These are phyloP conservation scores for Aspergillus awamori DNA, from an alignment of 2,329 filamentous ascomycete genomes.

Conservation along the genomic window DNA sequence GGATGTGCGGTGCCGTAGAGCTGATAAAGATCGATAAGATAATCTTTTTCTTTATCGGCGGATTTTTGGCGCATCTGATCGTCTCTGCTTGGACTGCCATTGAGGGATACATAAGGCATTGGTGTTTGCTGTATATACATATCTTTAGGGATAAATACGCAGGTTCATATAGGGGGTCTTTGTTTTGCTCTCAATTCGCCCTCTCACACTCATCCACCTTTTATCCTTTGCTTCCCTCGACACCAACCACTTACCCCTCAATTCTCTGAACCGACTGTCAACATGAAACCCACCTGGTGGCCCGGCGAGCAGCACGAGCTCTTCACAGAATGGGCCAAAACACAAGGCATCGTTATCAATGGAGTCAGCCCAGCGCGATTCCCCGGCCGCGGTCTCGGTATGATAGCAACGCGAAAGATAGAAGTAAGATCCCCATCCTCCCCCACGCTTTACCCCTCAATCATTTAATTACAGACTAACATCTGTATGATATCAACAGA, in stretches of 20 bases:
- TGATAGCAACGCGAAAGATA: slow-evolving; percentile 69
- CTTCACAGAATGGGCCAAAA: slow-evolving; percentile 70
- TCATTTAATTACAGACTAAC: not conserved
- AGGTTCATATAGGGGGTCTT: not conserved
- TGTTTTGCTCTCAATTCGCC: not conserved
- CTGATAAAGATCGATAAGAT: slow-evolving; percentile 27
- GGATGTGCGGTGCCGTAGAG: slow-evolving; percentile 17
- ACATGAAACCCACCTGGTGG: slow-evolving; percentile 34
- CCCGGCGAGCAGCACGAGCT: slow-evolving; percentile 47
- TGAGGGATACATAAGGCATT: not conserved
- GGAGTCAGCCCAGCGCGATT: slow-evolving; percentile 69
- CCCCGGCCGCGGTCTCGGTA: slow-evolving; percentile 73
- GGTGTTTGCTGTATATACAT: not conserved
- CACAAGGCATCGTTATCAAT: slow-evolving; percentile 66
- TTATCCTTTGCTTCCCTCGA: not conserved
- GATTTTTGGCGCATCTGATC: not conserved
- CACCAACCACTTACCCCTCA: not conserved
- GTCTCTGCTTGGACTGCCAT: not conserved
- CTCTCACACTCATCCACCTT: no score
- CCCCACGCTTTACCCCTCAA: not conserved
- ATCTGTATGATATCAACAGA: slow-evolving; percentile 39
- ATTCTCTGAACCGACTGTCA: slow-evolving; percentile 4
- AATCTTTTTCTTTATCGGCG: slow-evolving; percentile 4
- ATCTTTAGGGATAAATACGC: not conserved
- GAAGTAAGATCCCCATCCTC: slow-evolving; percentile 52